Percentiles rank a stretch among this genome's conserved stretches.
These are phyloP conservation scores for Bremia lactucae DNA, from an alignment of 352 stramenopile genomes.

Conservation along the genomic window DNA sequence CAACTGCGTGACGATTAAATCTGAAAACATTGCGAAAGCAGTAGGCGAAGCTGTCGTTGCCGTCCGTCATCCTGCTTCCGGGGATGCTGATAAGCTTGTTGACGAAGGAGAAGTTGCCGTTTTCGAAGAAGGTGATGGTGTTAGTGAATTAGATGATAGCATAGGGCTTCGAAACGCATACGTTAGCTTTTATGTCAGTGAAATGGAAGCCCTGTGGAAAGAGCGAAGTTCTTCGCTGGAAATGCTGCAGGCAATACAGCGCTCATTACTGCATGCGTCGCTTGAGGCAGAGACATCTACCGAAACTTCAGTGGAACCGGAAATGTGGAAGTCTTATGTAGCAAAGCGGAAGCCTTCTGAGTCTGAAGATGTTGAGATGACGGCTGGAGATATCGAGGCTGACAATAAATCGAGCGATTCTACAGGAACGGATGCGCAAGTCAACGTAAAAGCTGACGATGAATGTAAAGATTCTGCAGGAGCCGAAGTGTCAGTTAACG, in stretches of 20 bases:
- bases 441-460: slow-evolving; percentile 2
- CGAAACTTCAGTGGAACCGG: slow-evolving; percentile 2
- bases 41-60: slow-evolving; percentile 4
- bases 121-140: slow-evolving; percentile 8
- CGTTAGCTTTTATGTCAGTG: slow-evolving; percentile 66
- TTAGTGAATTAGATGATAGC: slow-evolving; percentile 33
- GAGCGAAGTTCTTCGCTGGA: slow-evolving; percentile 66
- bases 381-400: slow-evolving; percentile 8
- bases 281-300: slow-evolving; percentile 1
- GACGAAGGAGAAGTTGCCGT: slow-evolving; percentile 7
- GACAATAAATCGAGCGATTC: not conserved
- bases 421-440: slow-evolving; percentile 2
- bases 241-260: slow-evolving; percentile 62
- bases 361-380: slow-evolving; percentile 19
- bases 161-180: slow-evolving; percentile 51
- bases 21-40: slow-evolving; percentile 30
- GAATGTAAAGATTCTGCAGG: no score
- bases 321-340: not conserved
- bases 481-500: no score
- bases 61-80: not conserved
- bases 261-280: slow-evolving; percentile 31
- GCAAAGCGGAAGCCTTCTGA: not conserved
- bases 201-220: slow-evolving; percentile 77
- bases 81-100: slow-evolving; percentile 12
- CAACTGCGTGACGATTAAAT: slow-evolving; percentile 29